A percentile compares a stretch with the other conserved stretches of the same genome.
Conservation (phyloP, 2,329 filamentous ascomycete genomes). For the Calonectria pseudoturangicola region DNA sequence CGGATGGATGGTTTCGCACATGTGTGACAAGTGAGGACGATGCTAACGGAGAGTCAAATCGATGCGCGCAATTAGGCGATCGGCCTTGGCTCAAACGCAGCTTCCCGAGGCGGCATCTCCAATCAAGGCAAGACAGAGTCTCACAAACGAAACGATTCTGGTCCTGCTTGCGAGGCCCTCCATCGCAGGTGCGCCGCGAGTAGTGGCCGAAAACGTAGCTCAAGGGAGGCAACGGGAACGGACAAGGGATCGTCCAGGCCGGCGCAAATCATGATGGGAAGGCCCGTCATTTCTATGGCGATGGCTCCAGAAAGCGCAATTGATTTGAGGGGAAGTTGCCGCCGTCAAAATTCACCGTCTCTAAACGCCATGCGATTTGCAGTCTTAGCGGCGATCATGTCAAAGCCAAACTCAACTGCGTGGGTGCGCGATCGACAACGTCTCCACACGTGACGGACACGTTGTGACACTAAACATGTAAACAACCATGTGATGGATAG, state of each 20-base stretch:
- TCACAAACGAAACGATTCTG: slow-evolving; percentile 3
- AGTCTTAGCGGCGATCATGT: slow-evolving; percentile 5
- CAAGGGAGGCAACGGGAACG: slow-evolving; percentile 12
- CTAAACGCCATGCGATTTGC: slow-evolving; percentile 5
- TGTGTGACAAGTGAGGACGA: not conserved
- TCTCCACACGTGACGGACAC: not conserved
- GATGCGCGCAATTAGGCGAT: slow-evolving; percentile 16
- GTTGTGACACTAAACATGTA: not conserved
- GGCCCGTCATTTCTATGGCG: not conserved
- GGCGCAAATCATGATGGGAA: not conserved
- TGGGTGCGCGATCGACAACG: not conserved
- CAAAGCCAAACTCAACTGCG: slow-evolving; percentile 3
- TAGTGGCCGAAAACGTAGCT: slow-evolving; percentile 27
- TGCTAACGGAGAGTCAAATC: slow-evolving; percentile 22
- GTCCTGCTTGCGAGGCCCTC: slow-evolving; percentile 5
- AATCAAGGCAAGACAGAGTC: slow-evolving; percentile 16
- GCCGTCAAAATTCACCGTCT: not conserved
- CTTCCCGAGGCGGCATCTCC: slow-evolving; percentile 21
- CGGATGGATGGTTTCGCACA: slow-evolving; percentile 27
- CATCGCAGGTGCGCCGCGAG: not conserved
- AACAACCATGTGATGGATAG: not conserved
- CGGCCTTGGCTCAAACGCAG: slow-evolving; percentile 2
- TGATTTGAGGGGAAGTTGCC: not conserved
- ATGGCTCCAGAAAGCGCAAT: not conserved
- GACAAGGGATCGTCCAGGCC: not conserved